These are phyloP conservation scores for Fraxinus anomala DNA, from an alignment of 257 asterid species.

Conservation along the genomic window DNA sequence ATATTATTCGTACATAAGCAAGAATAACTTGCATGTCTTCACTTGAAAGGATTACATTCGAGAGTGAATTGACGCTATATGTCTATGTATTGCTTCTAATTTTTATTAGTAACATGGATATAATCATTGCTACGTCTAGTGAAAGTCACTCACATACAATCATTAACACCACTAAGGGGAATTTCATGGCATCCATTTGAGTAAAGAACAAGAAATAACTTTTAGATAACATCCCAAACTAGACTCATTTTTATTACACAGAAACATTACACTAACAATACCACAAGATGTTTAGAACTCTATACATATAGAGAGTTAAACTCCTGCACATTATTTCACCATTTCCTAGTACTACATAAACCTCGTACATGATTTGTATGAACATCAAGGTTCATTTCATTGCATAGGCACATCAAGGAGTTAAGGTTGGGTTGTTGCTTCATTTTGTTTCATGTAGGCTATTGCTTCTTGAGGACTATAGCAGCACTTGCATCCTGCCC, in stretches of 20 bases:
- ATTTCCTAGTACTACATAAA: background rate
- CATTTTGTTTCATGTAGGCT: background rate
- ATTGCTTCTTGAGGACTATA: background rate
- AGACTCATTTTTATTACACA: background rate
- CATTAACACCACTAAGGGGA: no score
- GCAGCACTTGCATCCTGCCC: conserved; percentile 6
- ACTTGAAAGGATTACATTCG: no score
- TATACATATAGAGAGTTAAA: background rate
- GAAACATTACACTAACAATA: no score
- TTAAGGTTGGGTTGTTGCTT: background rate
- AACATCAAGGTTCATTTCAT: background rate
- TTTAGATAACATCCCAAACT: background rate
- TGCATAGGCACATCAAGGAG: background rate
- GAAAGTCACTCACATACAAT: no score
- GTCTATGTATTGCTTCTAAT: background rate
- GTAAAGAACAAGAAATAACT: background rate
- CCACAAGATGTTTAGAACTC: background rate
- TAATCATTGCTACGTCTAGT: no score
- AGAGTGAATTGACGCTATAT: no score
- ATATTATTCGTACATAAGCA: no score
- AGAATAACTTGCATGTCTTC: background rate
- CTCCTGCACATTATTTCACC: background rate
- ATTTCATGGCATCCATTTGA: no score
- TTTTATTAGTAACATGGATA: no score
- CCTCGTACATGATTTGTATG: background rate